Percentiles rank a stretch among this genome's conserved stretches.
Conservation (phyloP, 129 eudicot genomes). For the Logfia minima region DNA sequence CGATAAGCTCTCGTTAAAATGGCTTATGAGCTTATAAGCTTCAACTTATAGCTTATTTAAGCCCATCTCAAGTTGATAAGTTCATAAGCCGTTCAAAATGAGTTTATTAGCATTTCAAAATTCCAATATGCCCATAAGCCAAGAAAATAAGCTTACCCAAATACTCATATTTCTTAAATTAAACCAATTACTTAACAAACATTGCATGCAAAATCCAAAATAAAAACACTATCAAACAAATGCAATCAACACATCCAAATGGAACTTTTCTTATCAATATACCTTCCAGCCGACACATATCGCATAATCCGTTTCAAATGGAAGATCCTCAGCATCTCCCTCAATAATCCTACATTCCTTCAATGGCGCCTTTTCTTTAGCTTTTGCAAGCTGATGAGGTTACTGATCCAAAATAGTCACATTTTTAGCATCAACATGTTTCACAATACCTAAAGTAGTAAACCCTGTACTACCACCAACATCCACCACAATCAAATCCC, state of each 20-base stretch:
- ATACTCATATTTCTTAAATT: background rate
- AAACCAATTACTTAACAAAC: slow-evolving; percentile 5
- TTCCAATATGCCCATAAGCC: background rate
- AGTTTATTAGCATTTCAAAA: background rate
- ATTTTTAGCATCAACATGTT: slow-evolving; percentile 78
- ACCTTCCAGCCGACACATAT: slow-evolving; percentile 98
- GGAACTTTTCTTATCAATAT: slow-evolving; percentile 13
- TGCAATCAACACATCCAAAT: background rate
- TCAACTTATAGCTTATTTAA: background rate
- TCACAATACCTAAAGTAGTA: slow-evolving; percentile 76
- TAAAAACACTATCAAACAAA: no score
- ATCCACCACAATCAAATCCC: slow-evolving; percentile 64
- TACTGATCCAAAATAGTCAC: slow-evolving; percentile 89
- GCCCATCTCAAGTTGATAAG: background rate
- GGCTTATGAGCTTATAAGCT: background rate
- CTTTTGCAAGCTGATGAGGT: slow-evolving; percentile 90
- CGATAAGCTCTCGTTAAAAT: background rate
- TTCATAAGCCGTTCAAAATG: background rate
- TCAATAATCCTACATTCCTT: slow-evolving; percentile 81
- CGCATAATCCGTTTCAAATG: slow-evolving; percentile 73
- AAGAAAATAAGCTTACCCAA: slow-evolving; percentile 7
- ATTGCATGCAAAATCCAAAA: background rate
- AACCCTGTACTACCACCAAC: slow-evolving; percentile 92
- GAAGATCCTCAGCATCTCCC: slow-evolving; percentile 88
- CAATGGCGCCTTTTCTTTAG: slow-evolving; percentile 58